Conservation (phyloP, 345 rosid genomes). For the Populus pruinosa region DNA sequence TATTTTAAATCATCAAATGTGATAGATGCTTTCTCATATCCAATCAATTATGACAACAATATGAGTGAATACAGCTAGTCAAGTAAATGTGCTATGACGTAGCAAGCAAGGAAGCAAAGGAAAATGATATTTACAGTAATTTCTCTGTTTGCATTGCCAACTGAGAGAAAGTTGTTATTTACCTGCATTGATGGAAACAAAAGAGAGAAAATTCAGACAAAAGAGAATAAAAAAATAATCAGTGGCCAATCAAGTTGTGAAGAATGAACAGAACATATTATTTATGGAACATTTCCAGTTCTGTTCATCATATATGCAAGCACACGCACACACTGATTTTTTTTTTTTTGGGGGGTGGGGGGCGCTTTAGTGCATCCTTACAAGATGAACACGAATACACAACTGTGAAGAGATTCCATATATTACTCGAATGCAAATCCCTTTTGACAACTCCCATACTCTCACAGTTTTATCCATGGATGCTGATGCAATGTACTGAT, state of each 20-base stretch:
- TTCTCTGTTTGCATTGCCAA: constrained; percentile 86
- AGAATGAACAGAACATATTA: neutral
- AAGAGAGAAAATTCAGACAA: neutral
- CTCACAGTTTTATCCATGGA: constrained; percentile 93
- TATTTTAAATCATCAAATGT: neutral
- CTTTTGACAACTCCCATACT: constrained; percentile 93
- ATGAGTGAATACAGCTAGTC: neutral
- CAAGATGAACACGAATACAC: constrained; percentile 96
- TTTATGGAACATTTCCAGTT: neutral
- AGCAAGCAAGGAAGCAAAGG: constrained; percentile 13
- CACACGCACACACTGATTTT: neutral
- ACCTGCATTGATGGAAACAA: constrained; percentile 51
- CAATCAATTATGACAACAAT: neutral
- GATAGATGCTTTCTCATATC: neutral
- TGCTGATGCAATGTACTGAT: constrained; percentile 90
- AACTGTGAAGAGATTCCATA: constrained; percentile 83
- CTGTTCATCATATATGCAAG: too few species aligned
- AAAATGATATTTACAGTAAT: constrained; percentile 55
- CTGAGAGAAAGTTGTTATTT: constrained; percentile 92
- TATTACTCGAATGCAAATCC: constrained; percentile 88
- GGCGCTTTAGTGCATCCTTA: constrained; percentile 36
- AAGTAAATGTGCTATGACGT: neutral
- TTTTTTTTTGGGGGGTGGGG: too few species aligned
- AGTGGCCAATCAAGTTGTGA: constrained; percentile 2
- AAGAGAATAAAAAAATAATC: too few species aligned